These are phyloP conservation scores for Talaromyces sp. DNA, from an alignment of 2,329 filamentous ascomycete genomes.

Conservation along the genomic window DNA sequence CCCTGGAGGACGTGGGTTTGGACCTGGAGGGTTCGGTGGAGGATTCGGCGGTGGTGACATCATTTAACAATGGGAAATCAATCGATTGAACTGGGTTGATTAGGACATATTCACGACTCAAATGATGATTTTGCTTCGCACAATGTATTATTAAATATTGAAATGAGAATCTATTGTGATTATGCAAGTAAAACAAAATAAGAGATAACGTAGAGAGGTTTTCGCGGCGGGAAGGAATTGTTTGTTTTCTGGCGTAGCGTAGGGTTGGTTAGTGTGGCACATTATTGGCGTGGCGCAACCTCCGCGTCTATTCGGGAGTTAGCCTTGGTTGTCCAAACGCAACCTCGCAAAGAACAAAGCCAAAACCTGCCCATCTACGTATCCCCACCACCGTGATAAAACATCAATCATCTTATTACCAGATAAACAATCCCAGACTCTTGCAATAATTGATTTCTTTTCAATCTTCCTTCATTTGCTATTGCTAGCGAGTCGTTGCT, in stretches of 20 bases:
- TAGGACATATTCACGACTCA: not conserved
- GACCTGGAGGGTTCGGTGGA: constrained; percentile 37
- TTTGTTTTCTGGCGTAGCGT: not conserved
- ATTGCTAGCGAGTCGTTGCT: constrained; percentile 14
- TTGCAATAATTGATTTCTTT: not conserved
- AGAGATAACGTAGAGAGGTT: not conserved
- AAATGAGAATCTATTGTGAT: constrained; percentile 39
- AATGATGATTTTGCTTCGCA: not conserved
- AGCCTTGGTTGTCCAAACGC: constrained; percentile 9
- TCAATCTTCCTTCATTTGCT: constrained; percentile 21
- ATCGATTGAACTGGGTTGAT: not conserved
- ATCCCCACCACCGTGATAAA: constrained; percentile 3
- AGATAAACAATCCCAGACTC: not conserved
- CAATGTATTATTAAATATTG: constrained; percentile 24
- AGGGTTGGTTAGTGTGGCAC: not conserved
- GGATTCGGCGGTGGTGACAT: constrained; percentile 45
- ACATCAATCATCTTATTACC: not conserved
- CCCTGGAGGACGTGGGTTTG: constrained; percentile 48
- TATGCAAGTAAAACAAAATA: not conserved
- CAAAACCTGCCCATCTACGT: constrained; percentile 4
- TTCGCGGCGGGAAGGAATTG: too few species aligned
- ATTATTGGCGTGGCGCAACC: constrained; percentile 14
- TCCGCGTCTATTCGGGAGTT: constrained; percentile 14
- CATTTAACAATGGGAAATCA: constrained; percentile 29
- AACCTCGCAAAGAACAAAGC: constrained; percentile 13